These are phyloP conservation scores for Heimioporus retisporus DNA, from an alignment of 1,284 basidiomycete species.

Conservation along the genomic window DNA sequence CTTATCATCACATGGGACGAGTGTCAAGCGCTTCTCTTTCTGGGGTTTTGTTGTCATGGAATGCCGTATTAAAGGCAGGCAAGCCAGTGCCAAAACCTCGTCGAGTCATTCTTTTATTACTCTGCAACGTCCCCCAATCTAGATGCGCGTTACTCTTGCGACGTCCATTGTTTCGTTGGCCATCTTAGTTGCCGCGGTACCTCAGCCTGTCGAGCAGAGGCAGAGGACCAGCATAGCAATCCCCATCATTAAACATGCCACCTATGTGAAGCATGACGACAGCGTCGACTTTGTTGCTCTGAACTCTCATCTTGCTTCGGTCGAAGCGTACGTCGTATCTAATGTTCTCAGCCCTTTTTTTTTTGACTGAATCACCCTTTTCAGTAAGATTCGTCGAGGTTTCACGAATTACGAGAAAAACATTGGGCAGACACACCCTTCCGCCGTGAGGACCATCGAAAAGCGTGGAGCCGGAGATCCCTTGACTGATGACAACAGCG, in stretches of 20 bases:
- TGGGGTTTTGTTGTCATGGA: too few species aligned
- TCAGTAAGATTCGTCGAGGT: slow-evolving; percentile 13
- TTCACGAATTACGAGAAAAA: slow-evolving; percentile 27
- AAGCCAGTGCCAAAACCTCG: too few species aligned
- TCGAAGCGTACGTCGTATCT: slow-evolving; percentile 20
- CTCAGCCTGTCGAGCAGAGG: too few species aligned
- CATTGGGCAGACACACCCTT: slow-evolving; percentile 18
- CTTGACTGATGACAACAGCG: slow-evolving; percentile 25
- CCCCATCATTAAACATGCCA: slow-evolving; percentile 27
- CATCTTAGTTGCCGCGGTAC: too few species aligned
- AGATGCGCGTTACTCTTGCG: too few species aligned
- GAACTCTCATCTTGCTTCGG: slow-evolving; percentile 16
- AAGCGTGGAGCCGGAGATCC: slow-evolving; percentile 6
- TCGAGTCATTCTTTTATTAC: too few species aligned
- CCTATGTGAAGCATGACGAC: slow-evolving; percentile 15
- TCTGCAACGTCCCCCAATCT: too few species aligned
- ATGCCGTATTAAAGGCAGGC: too few species aligned
- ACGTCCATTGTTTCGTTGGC: too few species aligned
- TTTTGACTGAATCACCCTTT: not conserved
- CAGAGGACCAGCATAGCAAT: slow-evolving; percentile 14
- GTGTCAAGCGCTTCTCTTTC: too few species aligned
- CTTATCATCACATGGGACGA: too few species aligned
- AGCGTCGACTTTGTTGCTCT: slow-evolving; percentile 23
- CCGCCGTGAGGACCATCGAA: not conserved
- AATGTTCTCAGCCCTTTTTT: too few species aligned